Conservation (phyloP, 2,329 filamentous ascomycete genomes). For the Claviceps digitariae region DNA sequence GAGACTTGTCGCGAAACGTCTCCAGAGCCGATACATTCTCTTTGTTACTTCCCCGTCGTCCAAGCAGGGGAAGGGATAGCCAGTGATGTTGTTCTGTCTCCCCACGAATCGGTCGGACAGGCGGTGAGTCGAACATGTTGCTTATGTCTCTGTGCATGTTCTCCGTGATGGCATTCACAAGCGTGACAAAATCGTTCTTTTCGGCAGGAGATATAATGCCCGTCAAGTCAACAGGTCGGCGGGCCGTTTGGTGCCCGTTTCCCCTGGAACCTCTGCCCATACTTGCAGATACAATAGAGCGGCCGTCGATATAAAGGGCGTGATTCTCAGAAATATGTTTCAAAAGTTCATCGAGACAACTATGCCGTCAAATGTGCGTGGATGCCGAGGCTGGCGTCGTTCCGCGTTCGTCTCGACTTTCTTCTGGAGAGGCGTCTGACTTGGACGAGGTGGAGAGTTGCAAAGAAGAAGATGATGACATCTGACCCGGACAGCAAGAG, state of each 20-base stretch:
- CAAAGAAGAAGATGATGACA: background rate
- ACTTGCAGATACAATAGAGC: slow-evolving; percentile 4
- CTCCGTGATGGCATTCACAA: slow-evolving; percentile 40
- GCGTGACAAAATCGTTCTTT: slow-evolving; percentile 35
- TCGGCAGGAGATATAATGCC: slow-evolving; percentile 33
- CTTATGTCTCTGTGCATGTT: slow-evolving; percentile 39
- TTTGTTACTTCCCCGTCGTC: slow-evolving; percentile 10
- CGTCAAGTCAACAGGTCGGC: slow-evolving; percentile 37
- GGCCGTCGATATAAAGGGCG: background rate
- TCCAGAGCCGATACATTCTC: slow-evolving; percentile 9
- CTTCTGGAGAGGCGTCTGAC: background rate
- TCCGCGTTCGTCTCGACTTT: background rate
- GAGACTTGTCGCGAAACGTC: slow-evolving; percentile 2
- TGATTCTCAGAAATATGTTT: slow-evolving; percentile 2
- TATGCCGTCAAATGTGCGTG: background rate
- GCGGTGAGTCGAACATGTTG: slow-evolving; percentile 37
- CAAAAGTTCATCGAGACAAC: background rate
- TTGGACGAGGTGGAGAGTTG: background rate
- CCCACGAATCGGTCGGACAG: slow-evolving; percentile 17
- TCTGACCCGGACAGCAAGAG: background rate
- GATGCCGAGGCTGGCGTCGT: background rate
- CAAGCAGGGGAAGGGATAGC: slow-evolving; percentile 21
- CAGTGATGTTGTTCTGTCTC: slow-evolving; percentile 21
- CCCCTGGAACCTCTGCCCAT: slow-evolving; percentile 28
- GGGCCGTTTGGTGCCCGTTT: slow-evolving; percentile 19